Base-by-base conservation (phyloP, 2,329 filamentous ascomycete genomes). In the Pezicula radicicola region DNA sequence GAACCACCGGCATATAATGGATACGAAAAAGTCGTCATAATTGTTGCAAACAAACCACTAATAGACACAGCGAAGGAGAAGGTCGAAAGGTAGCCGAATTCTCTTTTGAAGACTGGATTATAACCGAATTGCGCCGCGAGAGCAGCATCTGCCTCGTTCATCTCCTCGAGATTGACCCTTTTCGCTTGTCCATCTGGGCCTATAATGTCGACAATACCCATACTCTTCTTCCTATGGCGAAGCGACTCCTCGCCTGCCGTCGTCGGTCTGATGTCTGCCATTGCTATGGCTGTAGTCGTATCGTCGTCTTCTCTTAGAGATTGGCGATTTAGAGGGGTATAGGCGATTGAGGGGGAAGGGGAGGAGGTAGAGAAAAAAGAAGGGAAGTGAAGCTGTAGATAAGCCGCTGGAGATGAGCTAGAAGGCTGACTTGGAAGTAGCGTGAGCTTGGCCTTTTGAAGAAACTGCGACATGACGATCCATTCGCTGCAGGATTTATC, bases 51-150 rank as follows among this genome's bases (percentile, higher is more conserved):
- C 18, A 82, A 70, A 41, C 79, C 79, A 46, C 72, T 75, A 58
- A 83, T 79, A 59, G 73, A 76, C 60, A 83, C 76, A 47, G 80
- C 80, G 60, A 83, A 84, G 49, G 79, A 83, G 66, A 84, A 81
- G 55, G 78, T 79, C 56, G 80, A 81, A 13, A 79, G 68, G 50
- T 79, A 80, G 51, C 74, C 74, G 57, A 84, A 84, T 60, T 83
- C 78, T 56, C 80, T 75, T 65, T 80, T 79, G 68, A 82, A 81
- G 49, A 82, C 79, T 65, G 77, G 59, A 27, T 62, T 63, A 48
- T 67, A 66, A 30, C 64, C 63, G 53, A 66, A 66, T 35, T 65
- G 52, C 16, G 59, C 57, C n/a, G 64, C 62, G 15, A 68, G 55
- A 46, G 60, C 59, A n/a, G 62, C 64, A 60, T 67, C 64, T 16